These are phyloP conservation scores for Geranium incanum DNA, from an alignment of 441 rosid species.

Conservation along the genomic window DNA sequence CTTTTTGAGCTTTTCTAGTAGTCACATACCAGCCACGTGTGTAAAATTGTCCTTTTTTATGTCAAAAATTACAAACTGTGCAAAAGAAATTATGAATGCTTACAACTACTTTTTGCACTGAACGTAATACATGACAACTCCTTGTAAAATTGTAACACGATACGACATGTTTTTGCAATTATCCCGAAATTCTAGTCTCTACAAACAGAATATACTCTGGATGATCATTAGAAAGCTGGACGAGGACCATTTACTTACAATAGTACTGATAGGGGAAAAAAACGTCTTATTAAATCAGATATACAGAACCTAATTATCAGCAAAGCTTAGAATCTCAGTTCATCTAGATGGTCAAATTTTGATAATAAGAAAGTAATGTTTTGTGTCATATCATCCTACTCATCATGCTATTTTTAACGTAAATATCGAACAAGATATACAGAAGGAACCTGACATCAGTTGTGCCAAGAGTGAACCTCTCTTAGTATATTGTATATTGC, in stretches of 20 bases:
- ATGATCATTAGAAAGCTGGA: background rate
- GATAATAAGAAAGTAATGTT: background rate
- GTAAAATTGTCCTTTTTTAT: too few species aligned
- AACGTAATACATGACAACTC: too few species aligned
- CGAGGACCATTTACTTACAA: background rate
- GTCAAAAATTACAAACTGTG: too few species aligned
- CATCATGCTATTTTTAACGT: background rate
- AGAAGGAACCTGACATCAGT: constrained; percentile 2
- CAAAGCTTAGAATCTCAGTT: constrained; percentile 4
- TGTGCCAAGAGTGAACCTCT: background rate
- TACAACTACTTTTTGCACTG: too few species aligned
- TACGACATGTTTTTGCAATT: too few species aligned
- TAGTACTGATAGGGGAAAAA: background rate
- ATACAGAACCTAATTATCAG: background rate
- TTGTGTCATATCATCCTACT: constrained; percentile 1
- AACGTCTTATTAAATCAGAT: background rate
- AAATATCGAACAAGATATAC: constrained; percentile 1
- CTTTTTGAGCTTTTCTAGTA: too few species aligned
- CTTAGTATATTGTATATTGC: background rate
- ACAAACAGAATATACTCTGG: background rate
- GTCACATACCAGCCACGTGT: too few species aligned
- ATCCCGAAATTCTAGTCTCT: background rate
- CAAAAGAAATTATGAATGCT: too few species aligned
- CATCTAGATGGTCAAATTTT: background rate
- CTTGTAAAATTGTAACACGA: too few species aligned